Conservation (phyloP, 2,329 filamentous ascomycete genomes). For the Ophiostoma sp. region DNA sequence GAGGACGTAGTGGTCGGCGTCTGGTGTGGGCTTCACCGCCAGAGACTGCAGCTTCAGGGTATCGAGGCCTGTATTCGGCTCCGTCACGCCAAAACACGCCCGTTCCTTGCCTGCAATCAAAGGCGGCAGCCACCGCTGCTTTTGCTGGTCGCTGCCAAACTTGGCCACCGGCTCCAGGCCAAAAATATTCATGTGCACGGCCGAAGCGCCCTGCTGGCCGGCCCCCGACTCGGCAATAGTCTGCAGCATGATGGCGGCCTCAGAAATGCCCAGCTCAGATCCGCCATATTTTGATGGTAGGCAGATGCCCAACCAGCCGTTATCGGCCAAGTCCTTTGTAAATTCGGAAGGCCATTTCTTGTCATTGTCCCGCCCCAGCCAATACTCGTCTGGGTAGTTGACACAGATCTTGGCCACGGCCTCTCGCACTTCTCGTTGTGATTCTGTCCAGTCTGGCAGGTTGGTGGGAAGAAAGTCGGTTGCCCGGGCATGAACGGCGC, state of each 20-base stretch:
- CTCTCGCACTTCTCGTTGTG: conserved; percentile 27
- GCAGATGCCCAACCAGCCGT: conserved; percentile 80
- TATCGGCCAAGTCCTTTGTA: conserved; percentile 70
- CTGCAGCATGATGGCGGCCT: conserved; percentile 86
- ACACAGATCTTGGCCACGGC: conserved; percentile 25
- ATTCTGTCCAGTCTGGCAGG: conserved; percentile 20
- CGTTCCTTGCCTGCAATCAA: conserved; percentile 72
- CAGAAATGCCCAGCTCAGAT: conserved; percentile 72
- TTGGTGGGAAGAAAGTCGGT: conserved; percentile 14
- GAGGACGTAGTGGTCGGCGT: conserved; percentile 65
- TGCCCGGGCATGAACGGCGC: not conserved
- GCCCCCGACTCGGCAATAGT: conserved; percentile 73
- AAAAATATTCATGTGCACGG: conserved; percentile 68
- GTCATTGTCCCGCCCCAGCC: conserved; percentile 54
- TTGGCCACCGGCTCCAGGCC: conserved; percentile 73
- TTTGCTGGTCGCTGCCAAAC: conserved; percentile 68
- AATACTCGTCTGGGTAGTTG: conserved; percentile 65
- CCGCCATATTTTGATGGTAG: conserved; percentile 74
- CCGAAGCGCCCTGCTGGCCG: conserved; percentile 70
- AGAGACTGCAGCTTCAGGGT: conserved; percentile 68
- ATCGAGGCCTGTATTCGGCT: conserved; percentile 77
- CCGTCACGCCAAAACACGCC: conserved; percentile 79
- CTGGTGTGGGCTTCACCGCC: not conserved
- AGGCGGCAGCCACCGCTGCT: conserved; percentile 63
- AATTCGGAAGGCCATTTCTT: conserved; percentile 73